Evolutionary conservation across 192 early-diverging fungal species (phyloP).

Genomic region (Coemansia furcata): DNA sequence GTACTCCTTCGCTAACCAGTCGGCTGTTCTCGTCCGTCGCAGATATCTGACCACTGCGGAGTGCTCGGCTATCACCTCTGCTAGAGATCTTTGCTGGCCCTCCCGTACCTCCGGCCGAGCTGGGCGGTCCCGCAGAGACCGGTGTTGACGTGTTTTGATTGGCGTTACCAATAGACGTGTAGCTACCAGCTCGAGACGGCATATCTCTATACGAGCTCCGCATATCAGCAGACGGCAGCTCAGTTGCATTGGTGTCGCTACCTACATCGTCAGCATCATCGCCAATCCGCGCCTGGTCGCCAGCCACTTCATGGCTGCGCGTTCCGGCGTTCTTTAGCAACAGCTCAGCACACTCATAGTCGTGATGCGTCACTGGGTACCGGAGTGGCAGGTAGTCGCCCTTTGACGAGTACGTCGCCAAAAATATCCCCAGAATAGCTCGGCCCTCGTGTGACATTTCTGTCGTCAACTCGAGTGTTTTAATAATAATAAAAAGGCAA

Average conservation of each 20-base stretch:
- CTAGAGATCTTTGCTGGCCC: background rate
- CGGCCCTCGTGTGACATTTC: conserved; percentile 22
- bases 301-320: background rate
- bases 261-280: background rate
- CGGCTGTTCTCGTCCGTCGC: background rate
- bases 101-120: background rate
- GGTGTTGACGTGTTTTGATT: background rate
- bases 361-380: conserved; percentile 32
- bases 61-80: conserved; percentile 10
- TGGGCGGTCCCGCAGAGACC: background rate
- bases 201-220: background rate
- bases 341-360: conserved; percentile 31
- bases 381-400: conserved; percentile 49
- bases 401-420: conserved; percentile 53
- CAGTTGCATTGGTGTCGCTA: background rate
- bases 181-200: background rate
- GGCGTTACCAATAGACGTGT: background rate
- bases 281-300: conserved; percentile 4
- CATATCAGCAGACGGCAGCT: background rate
- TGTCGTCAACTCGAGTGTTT: background rate
- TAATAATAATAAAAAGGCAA: no score
- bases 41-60: background rate
- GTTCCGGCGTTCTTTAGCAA: conserved; percentile 17
- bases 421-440: conserved; percentile 46
- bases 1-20: background rate